phyloP scores from a whole-genome alignment of 176 grass and related monocot species.

The Raddia distichophylla region DNA sequence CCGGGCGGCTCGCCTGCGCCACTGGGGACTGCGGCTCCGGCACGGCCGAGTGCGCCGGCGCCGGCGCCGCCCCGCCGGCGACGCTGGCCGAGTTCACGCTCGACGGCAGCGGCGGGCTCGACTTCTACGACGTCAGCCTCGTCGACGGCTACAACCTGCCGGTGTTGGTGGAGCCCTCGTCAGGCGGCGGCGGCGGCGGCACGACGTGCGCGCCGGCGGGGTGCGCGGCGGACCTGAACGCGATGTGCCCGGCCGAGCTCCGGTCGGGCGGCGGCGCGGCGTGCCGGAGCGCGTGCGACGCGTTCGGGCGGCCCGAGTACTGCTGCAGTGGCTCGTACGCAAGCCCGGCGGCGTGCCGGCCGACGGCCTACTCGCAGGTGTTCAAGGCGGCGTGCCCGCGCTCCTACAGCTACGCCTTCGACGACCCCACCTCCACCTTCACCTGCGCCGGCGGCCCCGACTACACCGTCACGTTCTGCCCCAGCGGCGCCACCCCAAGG shows the following conservation, averaged over 20 bases:
- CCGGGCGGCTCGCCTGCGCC: constrained; percentile 56
- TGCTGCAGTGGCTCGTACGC: constrained; percentile 87
- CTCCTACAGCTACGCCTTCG: constrained; percentile 96
- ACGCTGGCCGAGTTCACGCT: constrained; percentile 98
- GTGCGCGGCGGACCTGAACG: constrained; percentile 83
- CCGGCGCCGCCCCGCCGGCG: constrained; percentile 67
- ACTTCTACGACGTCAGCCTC: constrained; percentile 98
- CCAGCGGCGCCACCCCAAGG: constrained; percentile 56
- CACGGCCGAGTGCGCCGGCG: constrained; percentile 68
- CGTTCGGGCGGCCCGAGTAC: constrained; percentile 69
- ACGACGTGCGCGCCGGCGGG: constrained; percentile 65
- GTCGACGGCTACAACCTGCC: constrained; percentile 93
- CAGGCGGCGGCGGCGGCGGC: neutral
- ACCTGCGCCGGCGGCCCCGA: constrained; percentile 73
- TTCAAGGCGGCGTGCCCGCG: constrained; percentile 92
- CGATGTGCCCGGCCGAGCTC: constrained; percentile 76
- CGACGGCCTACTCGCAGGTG: constrained; percentile 74
- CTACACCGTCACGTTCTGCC: constrained; percentile 92
- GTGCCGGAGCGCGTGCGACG: constrained; percentile 88
- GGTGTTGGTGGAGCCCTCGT: constrained; percentile 62
- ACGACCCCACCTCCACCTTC: constrained; percentile 91
- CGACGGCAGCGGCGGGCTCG: constrained; percentile 50
- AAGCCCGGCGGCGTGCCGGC: constrained; percentile 70
- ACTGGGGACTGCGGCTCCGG: constrained; percentile 89
- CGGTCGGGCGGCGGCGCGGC: constrained; percentile 59